phyloP scores from a whole-genome alignment of 345 rosid genomes.

The Linum lewisii region DNA sequence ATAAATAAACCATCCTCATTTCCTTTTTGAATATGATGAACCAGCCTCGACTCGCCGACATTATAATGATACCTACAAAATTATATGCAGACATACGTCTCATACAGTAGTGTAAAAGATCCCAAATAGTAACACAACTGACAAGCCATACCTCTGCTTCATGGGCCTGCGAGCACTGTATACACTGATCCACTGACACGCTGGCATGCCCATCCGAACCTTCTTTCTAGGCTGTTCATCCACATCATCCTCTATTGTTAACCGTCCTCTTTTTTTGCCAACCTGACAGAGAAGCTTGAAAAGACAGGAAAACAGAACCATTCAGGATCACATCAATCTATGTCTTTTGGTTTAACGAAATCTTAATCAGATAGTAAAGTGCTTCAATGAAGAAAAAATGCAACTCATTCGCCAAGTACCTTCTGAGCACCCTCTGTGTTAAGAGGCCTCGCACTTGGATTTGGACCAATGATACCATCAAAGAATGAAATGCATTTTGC shows the following conservation, averaged over 20 bases:
- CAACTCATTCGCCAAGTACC: constrained; percentile 31
- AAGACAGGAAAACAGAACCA: neutral
- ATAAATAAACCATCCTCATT: constrained; percentile 84
- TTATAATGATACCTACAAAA: constrained; percentile 83
- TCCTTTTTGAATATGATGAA: constrained; percentile 85
- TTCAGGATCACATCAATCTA: too few species aligned
- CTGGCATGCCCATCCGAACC: constrained; percentile 77
- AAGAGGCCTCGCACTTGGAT: constrained; percentile 59
- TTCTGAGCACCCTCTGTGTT: constrained; percentile 95
- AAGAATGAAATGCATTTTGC: constrained; percentile 76
- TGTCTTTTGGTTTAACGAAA: neutral
- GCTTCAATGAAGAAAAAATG: neutral
- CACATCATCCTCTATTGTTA: constrained; percentile 66
- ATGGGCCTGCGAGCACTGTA: constrained; percentile 88
- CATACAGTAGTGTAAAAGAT: neutral
- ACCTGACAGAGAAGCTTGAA: constrained; percentile 31
- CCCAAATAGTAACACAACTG: neutral
- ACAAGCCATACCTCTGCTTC: constrained; percentile 68
- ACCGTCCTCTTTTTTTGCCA: constrained; percentile 76
- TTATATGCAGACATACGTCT: neutral
- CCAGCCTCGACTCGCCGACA: constrained; percentile 69
- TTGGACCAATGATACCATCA: constrained; percentile 63
- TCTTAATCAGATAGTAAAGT: neutral
- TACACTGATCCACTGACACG: constrained; percentile 91
- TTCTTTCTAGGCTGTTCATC: constrained; percentile 90